phyloP scores from a whole-genome alignment of 2,329 filamentous ascomycete species.

The Akanthomyces dipterigenus region DNA sequence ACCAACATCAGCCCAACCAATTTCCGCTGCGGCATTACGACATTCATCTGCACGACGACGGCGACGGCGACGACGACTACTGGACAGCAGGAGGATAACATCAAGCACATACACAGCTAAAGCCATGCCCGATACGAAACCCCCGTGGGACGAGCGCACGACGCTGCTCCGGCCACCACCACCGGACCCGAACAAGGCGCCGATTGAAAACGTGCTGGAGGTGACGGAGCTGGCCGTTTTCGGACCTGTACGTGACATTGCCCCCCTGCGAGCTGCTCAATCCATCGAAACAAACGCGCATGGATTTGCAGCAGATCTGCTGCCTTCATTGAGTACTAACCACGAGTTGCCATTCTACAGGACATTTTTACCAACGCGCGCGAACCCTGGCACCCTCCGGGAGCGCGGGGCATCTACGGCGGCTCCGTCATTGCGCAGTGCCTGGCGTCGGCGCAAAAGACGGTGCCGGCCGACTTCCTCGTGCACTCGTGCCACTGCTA shows the following conservation, averaged over 20 bases:
- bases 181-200: conserved; percentile 62
- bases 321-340: not conserved
- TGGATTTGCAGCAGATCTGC: not conserved
- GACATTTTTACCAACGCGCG: conserved; percentile 95
- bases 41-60: not conserved
- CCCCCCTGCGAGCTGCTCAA: not conserved
- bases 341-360: conserved; percentile 32
- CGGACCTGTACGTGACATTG: conserved; percentile 55
- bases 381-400: conserved; percentile 84
- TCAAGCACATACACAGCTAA: not conserved
- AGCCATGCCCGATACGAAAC: conserved; percentile 9
- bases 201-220: conserved; percentile 83
- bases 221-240: conserved; percentile 72
- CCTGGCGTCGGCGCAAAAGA: conserved; percentile 80
- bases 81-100: not conserved
- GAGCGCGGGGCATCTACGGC: conserved; percentile 88
- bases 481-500: conserved; percentile 99
- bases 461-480: conserved; percentile 71
- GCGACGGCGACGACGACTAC: not conserved
- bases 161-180: conserved; percentile 62
- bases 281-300: too few species aligned
- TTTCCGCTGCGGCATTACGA: too few species aligned
- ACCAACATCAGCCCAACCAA: too few species aligned
- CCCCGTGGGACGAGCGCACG: conserved; percentile 23
- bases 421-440: conserved; percentile 90